Percentiles rank a stretch among this genome's conserved stretches.
phyloP scores from a whole-genome alignment of 768 basidiomycete species.

The Boletus rubroflammeus region DNA sequence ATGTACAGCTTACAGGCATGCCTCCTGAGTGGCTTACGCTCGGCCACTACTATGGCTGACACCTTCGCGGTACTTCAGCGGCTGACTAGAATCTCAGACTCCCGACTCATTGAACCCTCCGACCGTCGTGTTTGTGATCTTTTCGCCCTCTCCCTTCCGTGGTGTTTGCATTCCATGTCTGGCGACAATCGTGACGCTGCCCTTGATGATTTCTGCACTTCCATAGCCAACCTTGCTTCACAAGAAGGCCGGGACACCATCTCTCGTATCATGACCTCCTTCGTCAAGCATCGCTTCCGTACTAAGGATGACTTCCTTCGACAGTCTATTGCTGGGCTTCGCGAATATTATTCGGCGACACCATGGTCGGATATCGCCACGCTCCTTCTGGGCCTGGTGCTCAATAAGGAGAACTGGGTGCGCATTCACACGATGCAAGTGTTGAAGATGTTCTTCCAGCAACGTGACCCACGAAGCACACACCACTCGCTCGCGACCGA shows the following conservation, averaged over 20 bases:
- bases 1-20: constrained; percentile 62
- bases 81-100: constrained; percentile 57
- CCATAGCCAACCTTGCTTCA: constrained; percentile 70
- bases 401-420: constrained; percentile 81
- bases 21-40: constrained; percentile 75
- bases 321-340: constrained; percentile 79
- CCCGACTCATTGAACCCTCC: constrained; percentile 65
- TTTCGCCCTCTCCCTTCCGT: constrained; percentile 80
- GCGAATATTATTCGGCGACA: constrained; percentile 77
- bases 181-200: constrained; percentile 54
- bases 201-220: constrained; percentile 67
- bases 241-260: constrained; percentile 74
- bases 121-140: constrained; percentile 74
- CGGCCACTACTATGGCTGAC: constrained; percentile 60
- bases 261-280: constrained; percentile 84
- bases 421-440: constrained; percentile 82
- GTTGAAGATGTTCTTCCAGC: constrained; percentile 84
- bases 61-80: constrained; percentile 68
- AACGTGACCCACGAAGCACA: constrained; percentile 71
- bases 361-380: constrained; percentile 81
- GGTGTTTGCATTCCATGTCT: constrained; percentile 80
- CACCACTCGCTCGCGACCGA: constrained; percentile 78
- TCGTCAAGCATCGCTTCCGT: constrained; percentile 82
- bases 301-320: constrained; percentile 92
- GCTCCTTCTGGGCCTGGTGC: constrained; percentile 78